Evolutionary conservation across 2,329 filamentous ascomycete species (phyloP), one percentile per base, ranked within the genome.

Genomic region (Bipolaris oryzae): DNA sequence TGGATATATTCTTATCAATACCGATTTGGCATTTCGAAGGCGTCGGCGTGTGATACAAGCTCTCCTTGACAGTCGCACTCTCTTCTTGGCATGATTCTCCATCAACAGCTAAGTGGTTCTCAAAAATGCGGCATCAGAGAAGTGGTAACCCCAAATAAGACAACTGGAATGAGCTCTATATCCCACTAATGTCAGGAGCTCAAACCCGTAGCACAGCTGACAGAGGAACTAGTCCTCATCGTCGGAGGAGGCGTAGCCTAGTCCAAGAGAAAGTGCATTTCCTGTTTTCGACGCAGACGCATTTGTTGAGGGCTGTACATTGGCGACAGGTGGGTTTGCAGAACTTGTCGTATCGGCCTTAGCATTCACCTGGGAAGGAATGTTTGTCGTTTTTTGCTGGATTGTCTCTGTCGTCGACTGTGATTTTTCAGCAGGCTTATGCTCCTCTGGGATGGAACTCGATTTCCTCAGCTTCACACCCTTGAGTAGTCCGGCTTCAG

Each of bases 401-500:
- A 11, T 15, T 39, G 45, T 16, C 37, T 55, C 28, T 23, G 57
- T 48, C 7, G 52, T 45, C 31, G 34, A 31, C 10, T 53, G 45
- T 3, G 18, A 11, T 41, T 44, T 34, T 7, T 50, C 46, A 1
- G 20, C 35, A 5, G 20, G 16, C 13, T 58, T 58, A 42, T 55
- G 57, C n/a, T 61, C 54, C 35, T 66, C 68, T 6, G 53, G 37
- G 13, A 51, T 50, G 10, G 65, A 63, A 15, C 72, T 77, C 9
- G 70, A 63, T 60, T 77, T 80, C 39, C 76, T 71, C 35, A 81
- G 53, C 70, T 82, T 82, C 44, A 81, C 64, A 3, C 79, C 79
- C 48, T 74, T 76, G 35, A 81, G 57, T 2, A 73, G 52, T 34
- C 61, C 57, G 46, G 64, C 68, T 44, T 78, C 78, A 25, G 62